Evolutionary conservation across 2,329 filamentous ascomycete species (phyloP).

Genomic region (Madurella mycetomatis): DNA sequence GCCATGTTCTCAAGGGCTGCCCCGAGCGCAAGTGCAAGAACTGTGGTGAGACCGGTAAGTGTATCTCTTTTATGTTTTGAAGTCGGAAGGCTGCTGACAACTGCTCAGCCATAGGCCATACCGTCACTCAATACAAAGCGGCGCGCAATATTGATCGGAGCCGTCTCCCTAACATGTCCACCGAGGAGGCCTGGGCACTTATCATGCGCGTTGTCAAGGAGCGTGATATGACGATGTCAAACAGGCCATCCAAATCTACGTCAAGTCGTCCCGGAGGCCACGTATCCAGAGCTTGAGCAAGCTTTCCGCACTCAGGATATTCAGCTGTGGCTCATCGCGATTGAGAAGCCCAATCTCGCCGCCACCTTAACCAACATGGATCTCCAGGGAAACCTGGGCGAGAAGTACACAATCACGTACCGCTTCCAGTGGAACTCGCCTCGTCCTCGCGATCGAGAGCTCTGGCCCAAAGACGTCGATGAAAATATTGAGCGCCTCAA

Average conservation of each 20-base stretch:
- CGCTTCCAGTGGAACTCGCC: conserved; percentile 55
- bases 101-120: conserved; percentile 45
- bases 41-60: conserved; percentile 55
- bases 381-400: conserved; percentile 62
- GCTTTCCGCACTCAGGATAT: conserved; percentile 53
- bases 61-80: conserved; percentile 36
- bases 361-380: conserved; percentile 66
- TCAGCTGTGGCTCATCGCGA: conserved; percentile 57
- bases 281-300: conserved; percentile 57
- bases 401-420: conserved; percentile 60
- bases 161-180: conserved; percentile 43
- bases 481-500: conserved; percentile 62
- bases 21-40: conserved; percentile 53
- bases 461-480: conserved; percentile 54
- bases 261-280: conserved; percentile 57
- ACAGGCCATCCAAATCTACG: conserved; percentile 54
- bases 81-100: conserved; percentile 4
- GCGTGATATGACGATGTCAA: conserved; percentile 61
- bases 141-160: conserved; percentile 55
- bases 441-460: conserved; percentile 53
- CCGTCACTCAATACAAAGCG: conserved; percentile 51
- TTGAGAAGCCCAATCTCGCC: conserved; percentile 52
- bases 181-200: conserved; percentile 55
- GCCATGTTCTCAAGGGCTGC: conserved; percentile 51
- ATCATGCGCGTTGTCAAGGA: conserved; percentile 49